These are phyloP conservation scores for Hyparrhenia diplandra DNA, from an alignment of 176 grass and related monocot species.

Conservation along the genomic window DNA sequence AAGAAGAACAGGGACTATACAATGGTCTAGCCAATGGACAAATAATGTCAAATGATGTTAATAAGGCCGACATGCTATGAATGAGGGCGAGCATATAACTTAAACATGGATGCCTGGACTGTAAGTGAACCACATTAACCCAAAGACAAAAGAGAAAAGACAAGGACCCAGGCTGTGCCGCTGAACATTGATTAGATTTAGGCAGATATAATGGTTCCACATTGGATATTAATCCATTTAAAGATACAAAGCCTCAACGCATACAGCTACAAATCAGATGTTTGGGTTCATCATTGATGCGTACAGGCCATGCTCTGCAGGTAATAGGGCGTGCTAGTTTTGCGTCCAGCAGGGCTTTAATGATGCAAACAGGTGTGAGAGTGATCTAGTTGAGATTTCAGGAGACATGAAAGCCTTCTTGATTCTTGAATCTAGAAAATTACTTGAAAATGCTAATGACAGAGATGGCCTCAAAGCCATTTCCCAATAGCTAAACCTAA, in stretches of 20 bases:
- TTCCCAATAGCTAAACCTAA: neutral
- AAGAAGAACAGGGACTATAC: neutral
- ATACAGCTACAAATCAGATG: conserved; percentile 12
- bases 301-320: neutral
- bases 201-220: neutral
- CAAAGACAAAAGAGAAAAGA: neutral
- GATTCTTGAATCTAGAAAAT: neutral
- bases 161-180: neutral
- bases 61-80: neutral
- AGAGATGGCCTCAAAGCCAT: neutral
- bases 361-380: neutral
- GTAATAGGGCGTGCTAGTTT: neutral
- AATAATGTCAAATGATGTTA: neutral
- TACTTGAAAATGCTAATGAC: neutral
- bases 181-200: neutral
- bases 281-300: neutral
- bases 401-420: neutral
- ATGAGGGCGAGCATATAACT: neutral
- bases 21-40: neutral
- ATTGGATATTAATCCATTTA: neutral
- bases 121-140: neutral
- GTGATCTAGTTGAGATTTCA: neutral
- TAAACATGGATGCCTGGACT: neutral
- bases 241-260: neutral
- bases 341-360: neutral